Evolutionary conservation across 768 basidiomycete species (phyloP).

Genomic region (Albatrellus ellisii): DNA sequence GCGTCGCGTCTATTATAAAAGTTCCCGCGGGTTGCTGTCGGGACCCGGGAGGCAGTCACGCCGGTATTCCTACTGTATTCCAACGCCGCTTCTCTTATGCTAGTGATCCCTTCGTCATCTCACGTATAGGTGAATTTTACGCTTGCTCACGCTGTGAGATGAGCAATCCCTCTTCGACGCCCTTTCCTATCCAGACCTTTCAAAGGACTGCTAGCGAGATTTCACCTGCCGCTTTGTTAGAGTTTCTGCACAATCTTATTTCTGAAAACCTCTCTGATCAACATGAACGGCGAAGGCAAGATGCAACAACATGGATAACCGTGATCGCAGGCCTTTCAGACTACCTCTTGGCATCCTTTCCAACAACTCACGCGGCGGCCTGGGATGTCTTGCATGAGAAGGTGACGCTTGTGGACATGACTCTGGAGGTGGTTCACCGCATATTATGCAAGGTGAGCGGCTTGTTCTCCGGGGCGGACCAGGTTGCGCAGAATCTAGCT

Average conservation of each 20-base stretch:
- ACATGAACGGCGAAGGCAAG: conserved; percentile 5
- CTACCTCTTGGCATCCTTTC: conserved; percentile 39
- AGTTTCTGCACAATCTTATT: conserved; percentile 10
- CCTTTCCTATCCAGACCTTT: conserved; percentile 13
- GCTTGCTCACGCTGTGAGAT: no score
- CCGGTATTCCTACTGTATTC: no score
- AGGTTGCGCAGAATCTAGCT: conserved; percentile 36
- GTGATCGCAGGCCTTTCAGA: conserved; percentile 34
- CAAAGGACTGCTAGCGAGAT: conserved; percentile 3
- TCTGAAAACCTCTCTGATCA: conserved; percentile 8
- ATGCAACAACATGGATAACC: conserved; percentile 31
- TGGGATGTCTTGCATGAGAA: conserved; percentile 49
- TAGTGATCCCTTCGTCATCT: no score
- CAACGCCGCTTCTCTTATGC: no score
- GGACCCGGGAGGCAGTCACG: neutral
- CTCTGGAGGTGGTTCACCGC: conserved; percentile 40
- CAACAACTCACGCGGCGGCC: conserved; percentile 32
- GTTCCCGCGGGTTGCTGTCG: no score
- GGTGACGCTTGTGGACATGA: conserved; percentile 37
- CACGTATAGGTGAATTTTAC: no score
- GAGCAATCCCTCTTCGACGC: conserved; percentile 5
- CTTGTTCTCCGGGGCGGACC: conserved; percentile 33
- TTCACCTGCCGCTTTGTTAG: conserved; percentile 10
- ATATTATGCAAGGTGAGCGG: conserved; percentile 34
- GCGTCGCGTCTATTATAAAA: conserved; percentile 5